Evolutionary conservation across 1,139 yeast genomes (phyloP), one percentile per base, ranked within the genome.

Genomic region (Yamadazyma songkhlaensis): DNA sequence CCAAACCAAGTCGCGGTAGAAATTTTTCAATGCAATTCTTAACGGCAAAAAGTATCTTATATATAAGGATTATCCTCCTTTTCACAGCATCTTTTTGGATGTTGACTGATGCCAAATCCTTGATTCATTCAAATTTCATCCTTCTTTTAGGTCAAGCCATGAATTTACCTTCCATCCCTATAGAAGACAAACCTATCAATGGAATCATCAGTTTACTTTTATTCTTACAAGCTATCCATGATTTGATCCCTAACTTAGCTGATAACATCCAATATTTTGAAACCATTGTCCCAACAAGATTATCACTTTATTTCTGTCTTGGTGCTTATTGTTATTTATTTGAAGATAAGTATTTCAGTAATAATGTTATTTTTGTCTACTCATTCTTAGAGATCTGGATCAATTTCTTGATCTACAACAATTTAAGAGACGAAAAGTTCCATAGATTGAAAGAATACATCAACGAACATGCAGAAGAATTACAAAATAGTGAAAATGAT

Each of bases 361-460:
- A 82, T 58, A 81, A 79, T 52, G 65, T 79, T 33, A 74, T 81
- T 3, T 80, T 83, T 46, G 66, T 76, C 2, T 83, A 75, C 53
- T 58, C 79, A n/a, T 81, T 83, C 49, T 55, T 77, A 45, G 94
- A 84, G 54, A 70, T 83, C 24, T 84, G 90, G 90, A 63, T 80
- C 51, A 81, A 82, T 49, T 79, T 82, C 45, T 62, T 83, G 49
- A 72, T 81, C 34, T 83, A 70, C 56, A 77, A 74, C 53, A 73
- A 82, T 35, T 64, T 84, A 46, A 74, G 81, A 48, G 90, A 84
- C 42, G 92, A 81, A 52, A 75, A 70, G 48, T 66, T 62, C 38
- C 56, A 66, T 39, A 67, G 77, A 39, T 56, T 64, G 45, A 66
- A 63, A 44, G 57, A 63, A 39, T 65, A 57, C 40, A 55, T 62